Evolutionary conservation across 208 protist species (phyloP), one percentile per base, ranked within the genome.

Genomic region (Trypanosoma mega): DNA sequence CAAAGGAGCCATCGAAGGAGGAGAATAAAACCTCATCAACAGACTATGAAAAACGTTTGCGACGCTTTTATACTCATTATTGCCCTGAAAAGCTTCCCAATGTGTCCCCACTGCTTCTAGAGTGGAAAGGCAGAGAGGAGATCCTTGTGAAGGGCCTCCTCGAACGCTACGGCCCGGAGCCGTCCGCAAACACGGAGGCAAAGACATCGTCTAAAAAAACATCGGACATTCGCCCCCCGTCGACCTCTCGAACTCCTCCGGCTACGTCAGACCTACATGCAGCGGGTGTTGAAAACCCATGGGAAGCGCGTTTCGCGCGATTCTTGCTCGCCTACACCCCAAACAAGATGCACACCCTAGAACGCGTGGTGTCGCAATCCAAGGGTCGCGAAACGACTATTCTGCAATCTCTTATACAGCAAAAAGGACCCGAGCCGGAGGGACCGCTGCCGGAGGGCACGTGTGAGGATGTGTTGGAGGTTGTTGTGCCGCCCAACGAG

Each of bases 391-490:
- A 84, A 57, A 75, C 76, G 60, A 59, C 47, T 11, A 58, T 71
- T 14, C 70, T 85, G 24, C 43, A 75, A 51, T 44, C 73, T 27
- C 69, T 84, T 7, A 77, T 80, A 12, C 48, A 71, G 27, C 58
- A 77, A 47, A 76, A 76, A 52, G 82, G 82, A 8, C 48, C 78
- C 18, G 74, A 89, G 68, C 75, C 82, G 24, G 23, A 56, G 50
- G 24, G 24, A 8, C 50, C 50, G 29, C 50, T 56, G 1, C 50
- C 50, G 11, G 0, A 56, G 5, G 2, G 8, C 43, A 3, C 24
- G 7, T 20, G n/a, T 56, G 50, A 56, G 16, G 12, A 6, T 9
- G 49, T 24, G 24, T 5, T 18, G 18, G 16, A 8, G 16, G 18
- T 18, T 48, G 18, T 6, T 21, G 5, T 18, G 9, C 18, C 9